Percentiles rank a stretch among this genome's conserved stretches.
Evolutionary conservation across 2,329 filamentous ascomycete genomes (phyloP).

Genomic region (Metarhizium robertsii): DNA sequence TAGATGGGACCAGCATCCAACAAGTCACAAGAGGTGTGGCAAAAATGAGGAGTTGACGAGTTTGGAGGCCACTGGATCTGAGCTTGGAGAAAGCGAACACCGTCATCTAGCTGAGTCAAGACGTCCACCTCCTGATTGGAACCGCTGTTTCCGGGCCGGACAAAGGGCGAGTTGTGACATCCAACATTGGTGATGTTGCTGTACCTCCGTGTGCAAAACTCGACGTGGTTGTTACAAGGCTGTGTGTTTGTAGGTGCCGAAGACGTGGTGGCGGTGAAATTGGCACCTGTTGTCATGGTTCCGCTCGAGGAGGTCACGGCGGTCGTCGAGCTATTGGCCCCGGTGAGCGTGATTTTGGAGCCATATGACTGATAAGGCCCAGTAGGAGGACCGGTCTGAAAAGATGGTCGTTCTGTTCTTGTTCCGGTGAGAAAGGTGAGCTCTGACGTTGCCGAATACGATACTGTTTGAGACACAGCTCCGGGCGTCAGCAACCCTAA

Average conservation of each 20-base stretch:
- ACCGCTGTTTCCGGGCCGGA: slow-evolving; percentile 58
- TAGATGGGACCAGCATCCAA: slow-evolving; percentile 73
- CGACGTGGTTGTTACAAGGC: slow-evolving; percentile 69
- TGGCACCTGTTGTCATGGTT: slow-evolving; percentile 29
- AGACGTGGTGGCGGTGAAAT: slow-evolving; percentile 27
- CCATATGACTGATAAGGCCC: slow-evolving; percentile 35
- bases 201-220: slow-evolving; percentile 69
- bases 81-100: slow-evolving; percentile 54
- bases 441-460: slow-evolving; percentile 21
- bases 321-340: slow-evolving; percentile 22
- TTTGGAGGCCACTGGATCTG: slow-evolving; percentile 52
- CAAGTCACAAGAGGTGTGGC: slow-evolving; percentile 75
- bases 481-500: slow-evolving; percentile 15
- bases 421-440: slow-evolving; percentile 28
- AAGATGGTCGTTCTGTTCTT: slow-evolving; percentile 27
- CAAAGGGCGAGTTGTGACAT: slow-evolving; percentile 76
- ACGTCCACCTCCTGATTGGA: slow-evolving; percentile 67
- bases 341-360: slow-evolving; percentile 32
- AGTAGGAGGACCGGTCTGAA: slow-evolving; percentile 29
- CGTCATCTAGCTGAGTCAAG: slow-evolving; percentile 66
- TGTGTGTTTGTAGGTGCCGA: slow-evolving; percentile 56
- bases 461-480: slow-evolving; percentile 16
- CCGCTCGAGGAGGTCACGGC: slow-evolving; percentile 22
- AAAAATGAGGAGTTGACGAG: slow-evolving; percentile 56
- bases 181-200: slow-evolving; percentile 73